Base-by-base conservation (phyloP, 2,329 filamentous ascomycete genomes). In the Aaosphaeria arxii region DNA sequence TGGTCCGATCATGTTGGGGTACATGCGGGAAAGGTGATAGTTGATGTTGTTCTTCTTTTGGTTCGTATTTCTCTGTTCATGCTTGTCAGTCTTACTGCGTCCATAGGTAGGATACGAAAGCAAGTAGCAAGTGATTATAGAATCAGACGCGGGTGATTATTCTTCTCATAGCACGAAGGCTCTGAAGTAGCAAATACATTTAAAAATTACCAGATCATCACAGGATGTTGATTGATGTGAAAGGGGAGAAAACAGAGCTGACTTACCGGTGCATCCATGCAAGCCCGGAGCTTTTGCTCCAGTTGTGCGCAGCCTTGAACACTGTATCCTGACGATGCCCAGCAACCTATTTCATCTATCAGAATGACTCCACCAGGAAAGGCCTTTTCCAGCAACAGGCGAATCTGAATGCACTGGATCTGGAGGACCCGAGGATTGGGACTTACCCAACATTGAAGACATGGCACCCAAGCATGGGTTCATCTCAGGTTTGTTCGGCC, bases 1-100 rank as follows among this genome's bases (percentile, higher is more conserved):
- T 56, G 84, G 80, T 63, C 86, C 80, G 74, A 86, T 81, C 77
- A 95, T 77, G 69, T 86, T 83, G 11, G 84, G 83, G 61, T 87
- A 88, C 76, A 88, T 82, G 63, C 94, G 83, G 57, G 82, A 81
- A 40, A 97, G 77, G 70, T 96, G 91, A 78, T 91, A 91, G 75
- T 97, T 97, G 82, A 97, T 91, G 55, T 82, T 84, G 70, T 85
- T 92, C 76, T 86, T 89, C 67, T 83, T 82, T 55, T 73, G 69
- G 47, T 74, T 71, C 54, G 71, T 71, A 42, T 79, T 71, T 78
- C 77, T 82, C 83, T 86, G 66, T 36, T 11, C 33, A 9, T 11
- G 9, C 9, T 36, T 13, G 9, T 11, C 33, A 36, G 9, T 36
- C 9, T 36, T 36, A 36, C 9, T 36, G 9, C 33, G 13, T 36